Evolutionary conservation across 495 filamentous ascomycete genomes (phyloP).

Genomic region (Xeromyces bisporus): DNA sequence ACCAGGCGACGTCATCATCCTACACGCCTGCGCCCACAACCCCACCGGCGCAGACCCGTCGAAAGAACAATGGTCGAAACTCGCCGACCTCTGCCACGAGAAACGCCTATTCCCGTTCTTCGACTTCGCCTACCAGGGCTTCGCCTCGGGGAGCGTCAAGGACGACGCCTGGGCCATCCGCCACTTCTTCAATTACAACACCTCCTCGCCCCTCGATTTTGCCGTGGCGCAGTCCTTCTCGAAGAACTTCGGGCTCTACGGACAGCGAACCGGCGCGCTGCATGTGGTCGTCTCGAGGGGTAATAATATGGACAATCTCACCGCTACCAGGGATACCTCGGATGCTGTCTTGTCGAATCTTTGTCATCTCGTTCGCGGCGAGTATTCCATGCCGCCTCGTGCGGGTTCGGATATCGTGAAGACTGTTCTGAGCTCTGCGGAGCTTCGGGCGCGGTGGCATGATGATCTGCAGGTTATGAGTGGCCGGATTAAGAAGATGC

Average conservation of each 20-base stretch:
- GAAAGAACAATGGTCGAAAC: slow-evolving; percentile 17
- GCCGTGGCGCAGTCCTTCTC: slow-evolving; percentile 23
- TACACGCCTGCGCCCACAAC: slow-evolving; percentile 31
- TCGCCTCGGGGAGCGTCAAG: slow-evolving; percentile 22
- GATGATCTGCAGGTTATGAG: slow-evolving; percentile 19
- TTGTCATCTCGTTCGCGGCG: slow-evolving; percentile 14
- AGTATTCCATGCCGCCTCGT: slow-evolving; percentile 17
- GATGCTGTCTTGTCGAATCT: slow-evolving; percentile 6
- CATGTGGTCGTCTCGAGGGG: slow-evolving; percentile 10
- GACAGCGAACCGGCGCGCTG: slow-evolving; percentile 19
- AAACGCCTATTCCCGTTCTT: slow-evolving; percentile 23
- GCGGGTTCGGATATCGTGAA: slow-evolving; percentile 20
- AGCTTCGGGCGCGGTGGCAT: slow-evolving; percentile 13
- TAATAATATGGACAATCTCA: too few species aligned
- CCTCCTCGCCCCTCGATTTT: slow-evolving; percentile 5
- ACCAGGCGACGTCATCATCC: slow-evolving; percentile 15
- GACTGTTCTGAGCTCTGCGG: slow-evolving; percentile 11
- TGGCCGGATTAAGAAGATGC: slow-evolving; percentile 12
- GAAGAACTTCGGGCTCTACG: slow-evolving; percentile 30
- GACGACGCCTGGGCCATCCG: slow-evolving; percentile 25
- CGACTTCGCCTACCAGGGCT: slow-evolving; percentile 29
- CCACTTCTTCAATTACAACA: slow-evolving; percentile 14
- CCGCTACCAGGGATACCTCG: not conserved
- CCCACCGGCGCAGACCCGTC: slow-evolving; percentile 24
- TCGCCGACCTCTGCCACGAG: slow-evolving; percentile 10